Base-by-base conservation (phyloP, 208 protist genomes). In the Leishmania tropica region DNA sequence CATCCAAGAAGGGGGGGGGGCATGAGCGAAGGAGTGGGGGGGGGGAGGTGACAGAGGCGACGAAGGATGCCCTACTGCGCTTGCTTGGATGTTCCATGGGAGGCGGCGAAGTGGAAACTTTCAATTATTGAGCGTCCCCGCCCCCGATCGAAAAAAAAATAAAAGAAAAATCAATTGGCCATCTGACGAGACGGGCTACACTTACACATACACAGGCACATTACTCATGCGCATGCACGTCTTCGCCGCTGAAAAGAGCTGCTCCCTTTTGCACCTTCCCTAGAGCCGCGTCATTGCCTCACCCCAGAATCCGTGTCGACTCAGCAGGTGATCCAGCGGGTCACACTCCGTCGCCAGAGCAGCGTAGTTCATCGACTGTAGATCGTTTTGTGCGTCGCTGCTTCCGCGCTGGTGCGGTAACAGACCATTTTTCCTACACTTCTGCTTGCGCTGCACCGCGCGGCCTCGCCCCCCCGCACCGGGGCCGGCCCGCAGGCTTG, bases 301-400 rank as follows among this genome's bases (percentile, higher is more conserved):
- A 3, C 86, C 86, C 86, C 86, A 89, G 81, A 89, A 89, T 1
- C 86, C 86, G 42, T 89, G 86, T 3, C 76, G 81, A 24, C 75
- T 35, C 17, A 89, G 82, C 42, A 89, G 35, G 48, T 89, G 77
- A 35, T 72, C 74, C n/a, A 84, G 75, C 19, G 79, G 79, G 28
- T 89, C 86, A 19, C 42, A 37, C n/a, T 71, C 45, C 21, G 48
- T 79, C 15, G 78, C 71, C 42, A 88, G 40, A 13, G 71, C 64
- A 24, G 75, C 19, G 60, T 82, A 82, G 31, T 80, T 56, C 5
- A 83, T 65, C 3, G 73, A 28, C 60, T 64, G 48, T 68, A 0
- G 31, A 21, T 37, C n/a, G 10, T 1, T 21, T 64, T 24, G 5
- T 19, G 4, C 45, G 24, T 19, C 0, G 3, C 60, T 37, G 42